Percentiles rank a stretch among this genome's conserved stretches.
Conservation (phyloP, 371 early-diverging fungal species). For the Apophysomyces variabilis region DNA sequence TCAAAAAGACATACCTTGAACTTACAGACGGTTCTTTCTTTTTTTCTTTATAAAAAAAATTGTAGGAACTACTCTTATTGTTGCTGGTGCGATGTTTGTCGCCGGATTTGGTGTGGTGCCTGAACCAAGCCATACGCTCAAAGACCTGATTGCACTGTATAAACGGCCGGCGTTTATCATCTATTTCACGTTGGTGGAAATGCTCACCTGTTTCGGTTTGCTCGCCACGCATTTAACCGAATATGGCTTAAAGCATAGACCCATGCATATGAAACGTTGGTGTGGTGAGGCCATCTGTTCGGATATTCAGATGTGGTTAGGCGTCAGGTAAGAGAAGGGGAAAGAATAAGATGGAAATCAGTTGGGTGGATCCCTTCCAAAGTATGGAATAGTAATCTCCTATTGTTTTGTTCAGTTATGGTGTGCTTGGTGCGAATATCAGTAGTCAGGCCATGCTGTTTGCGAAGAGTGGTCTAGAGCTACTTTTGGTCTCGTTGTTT, state of each 20-base stretch:
- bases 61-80: conserved; percentile 72
- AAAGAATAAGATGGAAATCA: background rate
- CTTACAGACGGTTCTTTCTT: background rate
- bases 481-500: conserved; percentile 66
- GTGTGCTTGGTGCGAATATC: conserved; percentile 75
- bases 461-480: conserved; percentile 84
- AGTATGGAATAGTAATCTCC: background rate
- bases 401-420: conserved; percentile 49
- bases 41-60: background rate
- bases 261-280: conserved; percentile 4
- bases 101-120: conserved; percentile 81
- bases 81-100: conserved; percentile 72
- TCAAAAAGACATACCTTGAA: no score
- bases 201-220: conserved; percentile 56
- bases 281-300: conserved; percentile 19
- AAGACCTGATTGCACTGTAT: conserved; percentile 74
- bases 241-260: conserved; percentile 31
- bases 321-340: conserved; percentile 43
- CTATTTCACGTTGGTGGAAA: conserved; percentile 68
- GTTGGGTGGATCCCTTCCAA: no score
- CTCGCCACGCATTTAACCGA: conserved; percentile 58
- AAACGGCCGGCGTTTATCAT: conserved; percentile 74
- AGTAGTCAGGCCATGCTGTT: conserved; percentile 82
- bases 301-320: conserved; percentile 43
- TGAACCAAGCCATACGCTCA: conserved; percentile 75